Percentiles rank a stretch among this genome's conserved stretches.
These are phyloP conservation scores for Dactylella cylindrospora DNA, from an alignment of 2,329 filamentous ascomycete genomes.

Conservation along the genomic window DNA sequence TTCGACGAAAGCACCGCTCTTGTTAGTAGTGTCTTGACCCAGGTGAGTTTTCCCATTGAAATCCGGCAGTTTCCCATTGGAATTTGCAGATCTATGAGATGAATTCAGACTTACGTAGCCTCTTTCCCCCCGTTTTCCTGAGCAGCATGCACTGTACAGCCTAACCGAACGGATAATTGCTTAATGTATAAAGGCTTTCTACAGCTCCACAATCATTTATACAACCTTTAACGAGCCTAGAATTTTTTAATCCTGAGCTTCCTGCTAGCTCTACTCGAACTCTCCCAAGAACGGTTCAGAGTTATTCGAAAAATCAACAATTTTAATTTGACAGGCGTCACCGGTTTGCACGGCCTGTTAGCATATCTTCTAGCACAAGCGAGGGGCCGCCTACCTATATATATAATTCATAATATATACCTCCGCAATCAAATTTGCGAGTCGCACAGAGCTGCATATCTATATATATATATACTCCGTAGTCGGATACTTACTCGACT, in stretches of 20 bases:
- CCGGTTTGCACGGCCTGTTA: slow-evolving; percentile 40
- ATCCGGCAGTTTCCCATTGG: too few relatives aligned
- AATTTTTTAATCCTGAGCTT: slow-evolving; percentile 6
- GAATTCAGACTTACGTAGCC: too few relatives aligned
- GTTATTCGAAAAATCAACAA: slow-evolving; percentile 17
- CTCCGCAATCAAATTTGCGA: slow-evolving; percentile 2
- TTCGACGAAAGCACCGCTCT: not conserved
- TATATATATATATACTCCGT: slow-evolving; percentile 1
- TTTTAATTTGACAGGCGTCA: slow-evolving; percentile 43
- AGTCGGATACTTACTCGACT: not conserved
- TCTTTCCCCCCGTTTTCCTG: not conserved
- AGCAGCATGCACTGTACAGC: slow-evolving; percentile 32
- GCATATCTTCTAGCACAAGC: slow-evolving; percentile 29
- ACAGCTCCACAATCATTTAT: slow-evolving; percentile 43
- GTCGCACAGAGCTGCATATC: slow-evolving; percentile 6
- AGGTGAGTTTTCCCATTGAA: slow-evolving; percentile 17
- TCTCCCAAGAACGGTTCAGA: slow-evolving; percentile 5
- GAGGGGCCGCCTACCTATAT: slow-evolving; percentile 26
- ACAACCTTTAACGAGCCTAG: slow-evolving; percentile 25
- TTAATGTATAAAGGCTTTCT: slow-evolving; percentile 45
- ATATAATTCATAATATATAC: slow-evolving; percentile 42
- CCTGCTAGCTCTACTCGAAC: not conserved
- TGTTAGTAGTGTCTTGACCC: slow-evolving; percentile 3
- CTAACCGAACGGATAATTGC: slow-evolving; percentile 44
- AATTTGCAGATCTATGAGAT: too few relatives aligned